A percentile compares a stretch with the other conserved stretches of the same genome.
phyloP scores from a whole-genome alignment of 768 basidiomycete species.

The Amanita subjunquillea region DNA sequence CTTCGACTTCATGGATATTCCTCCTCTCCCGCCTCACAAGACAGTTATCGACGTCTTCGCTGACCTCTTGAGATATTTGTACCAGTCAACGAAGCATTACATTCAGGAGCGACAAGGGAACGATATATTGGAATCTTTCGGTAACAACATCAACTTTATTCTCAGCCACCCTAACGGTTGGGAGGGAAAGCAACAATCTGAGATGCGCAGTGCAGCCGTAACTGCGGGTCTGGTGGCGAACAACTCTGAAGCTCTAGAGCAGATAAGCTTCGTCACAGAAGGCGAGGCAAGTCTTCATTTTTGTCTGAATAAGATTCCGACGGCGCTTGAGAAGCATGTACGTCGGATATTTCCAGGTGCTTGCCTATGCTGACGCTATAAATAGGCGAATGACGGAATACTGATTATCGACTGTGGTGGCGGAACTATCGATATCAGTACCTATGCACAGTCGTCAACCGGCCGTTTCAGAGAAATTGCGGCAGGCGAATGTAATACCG shows the following conservation, averaged over 20 bases:
- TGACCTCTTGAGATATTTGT: slow-evolving; percentile 37
- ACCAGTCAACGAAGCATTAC: slow-evolving; percentile 25
- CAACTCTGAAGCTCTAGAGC: slow-evolving; percentile 19
- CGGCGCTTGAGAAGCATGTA: slow-evolving; percentile 17
- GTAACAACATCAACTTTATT: slow-evolving; percentile 30
- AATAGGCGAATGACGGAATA: not conserved
- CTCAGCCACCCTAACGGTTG: slow-evolving; percentile 51
- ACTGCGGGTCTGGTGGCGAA: slow-evolving; percentile 31
- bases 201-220: slow-evolving; percentile 36
- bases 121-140: slow-evolving; percentile 28
- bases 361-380: not conserved
- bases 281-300: slow-evolving; percentile 49
- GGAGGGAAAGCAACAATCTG: slow-evolving; percentile 40
- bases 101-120: slow-evolving; percentile 33
- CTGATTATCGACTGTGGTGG: slow-evolving; percentile 2
- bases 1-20: slow-evolving; percentile 11
- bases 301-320: slow-evolving; percentile 32
- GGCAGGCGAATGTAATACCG: not conserved
- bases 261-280: slow-evolving; percentile 42
- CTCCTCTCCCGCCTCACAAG: slow-evolving; percentile 32
- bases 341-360: not conserved
- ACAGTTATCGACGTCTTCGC: slow-evolving; percentile 32
- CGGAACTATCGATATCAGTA: slow-evolving; percentile 3
- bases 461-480: slow-evolving; percentile 1
- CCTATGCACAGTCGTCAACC: not conserved